Evolutionary conservation across 169 alveolate species (phyloP).

Genomic region (Eimeria sp.): DNA sequence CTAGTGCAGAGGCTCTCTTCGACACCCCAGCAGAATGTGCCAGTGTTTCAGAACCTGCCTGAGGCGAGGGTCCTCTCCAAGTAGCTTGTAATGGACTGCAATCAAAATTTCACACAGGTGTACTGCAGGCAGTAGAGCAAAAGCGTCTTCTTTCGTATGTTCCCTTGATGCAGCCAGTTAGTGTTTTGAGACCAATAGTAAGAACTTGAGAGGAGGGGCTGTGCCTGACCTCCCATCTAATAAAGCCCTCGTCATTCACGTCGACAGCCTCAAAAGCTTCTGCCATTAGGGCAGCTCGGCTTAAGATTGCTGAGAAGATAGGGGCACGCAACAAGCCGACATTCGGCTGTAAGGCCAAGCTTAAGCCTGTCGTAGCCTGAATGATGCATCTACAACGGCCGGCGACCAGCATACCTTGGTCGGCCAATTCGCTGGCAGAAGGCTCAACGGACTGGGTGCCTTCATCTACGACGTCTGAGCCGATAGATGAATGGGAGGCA

Average conservation of each 20-base stretch:
- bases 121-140: not conserved
- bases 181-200: not conserved
- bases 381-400: not conserved
- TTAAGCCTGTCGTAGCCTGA: not conserved
- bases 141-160: not conserved
- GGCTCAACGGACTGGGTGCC: not conserved
- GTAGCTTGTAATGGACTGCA: slow-evolving; percentile 63
- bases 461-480: not conserved
- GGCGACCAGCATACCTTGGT: not conserved
- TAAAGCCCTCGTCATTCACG: slow-evolving; percentile 61
- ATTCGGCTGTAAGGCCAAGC: not conserved
- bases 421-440: slow-evolving; percentile 22
- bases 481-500: not conserved
- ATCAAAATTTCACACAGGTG: not conserved
- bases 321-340: not conserved
- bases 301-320: slow-evolving; percentile 19
- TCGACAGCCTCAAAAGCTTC: slow-evolving; percentile 68
- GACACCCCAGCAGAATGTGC: not conserved
- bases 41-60: slow-evolving; percentile 76
- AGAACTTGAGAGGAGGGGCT: not conserved
- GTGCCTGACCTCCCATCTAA: slow-evolving; percentile 48
- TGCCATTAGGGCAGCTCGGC: slow-evolving; percentile 49
- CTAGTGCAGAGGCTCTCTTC: not conserved
- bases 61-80: slow-evolving; percentile 72
- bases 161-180: not conserved